Conservation (phyloP, 1,139 yeast species). For the Suhomyces terraborum region DNA sequence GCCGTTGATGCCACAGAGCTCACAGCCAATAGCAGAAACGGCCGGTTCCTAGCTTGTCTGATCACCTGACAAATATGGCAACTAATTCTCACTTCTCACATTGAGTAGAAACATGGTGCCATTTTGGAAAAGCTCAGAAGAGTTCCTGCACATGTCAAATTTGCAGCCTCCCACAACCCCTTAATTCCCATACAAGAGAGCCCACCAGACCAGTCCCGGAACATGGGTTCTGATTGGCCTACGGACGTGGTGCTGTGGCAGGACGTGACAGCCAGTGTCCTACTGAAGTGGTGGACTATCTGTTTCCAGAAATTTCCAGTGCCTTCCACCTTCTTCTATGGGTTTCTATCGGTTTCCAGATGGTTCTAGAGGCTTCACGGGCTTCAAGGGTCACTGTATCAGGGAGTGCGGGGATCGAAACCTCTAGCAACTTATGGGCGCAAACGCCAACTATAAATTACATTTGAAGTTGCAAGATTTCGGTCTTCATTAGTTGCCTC, state of each 20-base stretch:
- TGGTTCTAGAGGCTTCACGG: conserved; percentile 3
- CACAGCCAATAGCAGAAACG: not conserved
- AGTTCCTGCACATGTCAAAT: conserved; percentile 1
- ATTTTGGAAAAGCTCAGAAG: no score
- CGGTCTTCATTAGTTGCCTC: not conserved
- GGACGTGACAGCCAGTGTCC: not conserved
- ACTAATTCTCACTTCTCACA: no score
- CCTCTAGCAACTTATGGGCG: conserved; percentile 9
- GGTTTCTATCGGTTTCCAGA: conserved; percentile 6
- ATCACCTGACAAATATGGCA: not conserved
- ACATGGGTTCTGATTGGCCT: not conserved
- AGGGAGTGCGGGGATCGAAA: conserved; percentile 15
- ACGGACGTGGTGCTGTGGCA: not conserved
- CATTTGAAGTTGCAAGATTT: not conserved
- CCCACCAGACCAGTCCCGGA: not conserved
- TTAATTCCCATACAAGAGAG: not conserved
- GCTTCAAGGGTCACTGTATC: conserved; percentile 12
- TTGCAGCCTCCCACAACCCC: conserved; percentile 10
- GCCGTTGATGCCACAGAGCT: no score
- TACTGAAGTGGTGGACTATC: not conserved
- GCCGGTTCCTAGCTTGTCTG: not conserved
- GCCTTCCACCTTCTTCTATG: conserved; percentile 1
- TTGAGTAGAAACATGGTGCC: no score
- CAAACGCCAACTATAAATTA: conserved; percentile 9
- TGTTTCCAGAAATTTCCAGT: not conserved